Percentiles rank a stretch among this genome's conserved stretches.
phyloP scores from a whole-genome alignment of 2,329 filamentous ascomycete species.

The Diaporthe destruens region DNA sequence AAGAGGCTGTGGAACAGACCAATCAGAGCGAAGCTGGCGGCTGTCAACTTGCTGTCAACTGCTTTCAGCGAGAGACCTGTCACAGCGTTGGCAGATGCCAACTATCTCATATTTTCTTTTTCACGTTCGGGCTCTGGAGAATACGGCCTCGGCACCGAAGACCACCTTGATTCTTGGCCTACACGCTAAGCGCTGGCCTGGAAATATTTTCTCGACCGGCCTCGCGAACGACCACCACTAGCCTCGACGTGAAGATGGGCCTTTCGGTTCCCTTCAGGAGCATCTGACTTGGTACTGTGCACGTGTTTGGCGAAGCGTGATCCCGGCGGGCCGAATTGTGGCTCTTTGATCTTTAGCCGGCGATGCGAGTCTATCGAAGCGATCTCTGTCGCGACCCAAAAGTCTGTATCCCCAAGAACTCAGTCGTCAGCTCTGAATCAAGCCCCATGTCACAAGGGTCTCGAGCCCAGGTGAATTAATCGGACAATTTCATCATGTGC shows the following conservation, averaged over 20 bases:
- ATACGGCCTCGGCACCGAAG: conserved; percentile 13
- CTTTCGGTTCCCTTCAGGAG: neutral
- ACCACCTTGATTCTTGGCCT: neutral
- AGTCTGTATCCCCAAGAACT: conserved; percentile 1
- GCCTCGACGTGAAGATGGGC: conserved; percentile 1
- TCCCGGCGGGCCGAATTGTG: conserved; percentile 6
- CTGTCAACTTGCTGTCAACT: conserved; percentile 40
- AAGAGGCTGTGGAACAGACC: conserved; percentile 11
- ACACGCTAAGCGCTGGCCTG: conserved; percentile 21
- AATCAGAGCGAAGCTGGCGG: conserved; percentile 36
- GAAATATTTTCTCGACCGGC: neutral
- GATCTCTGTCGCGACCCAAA: neutral
- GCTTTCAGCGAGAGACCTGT: conserved; percentile 26
- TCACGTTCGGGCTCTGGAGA: conserved; percentile 17
- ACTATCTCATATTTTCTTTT: neutral
- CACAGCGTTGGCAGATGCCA: conserved; percentile 34
- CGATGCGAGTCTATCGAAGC: conserved; percentile 1
- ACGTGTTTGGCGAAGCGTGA: conserved; percentile 12
- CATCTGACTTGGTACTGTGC: neutral
- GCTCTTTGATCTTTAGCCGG: conserved; percentile 13
- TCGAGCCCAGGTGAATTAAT: conserved; percentile 5
- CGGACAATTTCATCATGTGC: neutral
- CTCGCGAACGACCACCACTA: neutral
- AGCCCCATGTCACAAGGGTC: neutral
- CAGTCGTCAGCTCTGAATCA: neutral